A percentile compares a stretch with the other conserved stretches of the same genome.
phyloP scores from a whole-genome alignment of 2,329 filamentous ascomycete species.

The Harringtonia lauricola region DNA sequence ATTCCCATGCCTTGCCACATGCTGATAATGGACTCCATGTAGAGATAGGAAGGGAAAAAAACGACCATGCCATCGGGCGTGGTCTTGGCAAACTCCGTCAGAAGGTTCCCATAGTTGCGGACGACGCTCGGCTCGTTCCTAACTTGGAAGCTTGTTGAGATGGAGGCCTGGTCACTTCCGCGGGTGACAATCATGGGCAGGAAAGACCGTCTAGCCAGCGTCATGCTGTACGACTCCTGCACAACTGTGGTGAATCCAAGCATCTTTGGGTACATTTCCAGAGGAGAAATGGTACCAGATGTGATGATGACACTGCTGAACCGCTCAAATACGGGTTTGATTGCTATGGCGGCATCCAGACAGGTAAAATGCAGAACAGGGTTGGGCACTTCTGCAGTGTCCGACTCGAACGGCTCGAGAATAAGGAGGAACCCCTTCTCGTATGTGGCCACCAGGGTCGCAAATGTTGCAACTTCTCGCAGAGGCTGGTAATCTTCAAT shows the following conservation, averaged over 20 bases:
- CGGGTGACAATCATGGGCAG: constrained; percentile 95
- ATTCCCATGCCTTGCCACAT: constrained; percentile 99
- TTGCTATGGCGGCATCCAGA: constrained; percentile 92
- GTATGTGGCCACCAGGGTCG: constrained; percentile 90
- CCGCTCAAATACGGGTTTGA: constrained; percentile 92
- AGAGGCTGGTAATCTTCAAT: constrained; percentile 97
- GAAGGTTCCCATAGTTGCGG: constrained; percentile 84
- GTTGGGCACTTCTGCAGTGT: constrained; percentile 66
- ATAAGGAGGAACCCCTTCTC: constrained; percentile 95
- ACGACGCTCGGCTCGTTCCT: constrained; percentile 95
- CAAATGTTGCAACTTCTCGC: constrained; percentile 96
- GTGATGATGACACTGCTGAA: constrained; percentile 99
- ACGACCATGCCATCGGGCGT: constrained; percentile 98
- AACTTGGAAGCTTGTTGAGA: constrained; percentile 90
- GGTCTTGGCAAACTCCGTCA: constrained; percentile 91
- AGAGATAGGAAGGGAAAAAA: constrained; percentile 96
- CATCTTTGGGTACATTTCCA: constrained; percentile 99
- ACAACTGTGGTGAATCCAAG: constrained; percentile 85
- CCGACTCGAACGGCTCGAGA: constrained; percentile 93
- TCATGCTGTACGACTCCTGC: constrained; percentile 97
- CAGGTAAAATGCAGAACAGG: constrained; percentile 88
- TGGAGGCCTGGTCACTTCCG: constrained; percentile 84
- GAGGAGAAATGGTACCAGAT: constrained; percentile 87
- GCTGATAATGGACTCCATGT: constrained; percentile 98
- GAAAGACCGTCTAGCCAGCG: constrained; percentile 86